A percentile compares a stretch with the other conserved stretches of the same genome.
phyloP scores from a whole-genome alignment of 108 stramenopile genomes.

The Craspedostauros australis region DNA sequence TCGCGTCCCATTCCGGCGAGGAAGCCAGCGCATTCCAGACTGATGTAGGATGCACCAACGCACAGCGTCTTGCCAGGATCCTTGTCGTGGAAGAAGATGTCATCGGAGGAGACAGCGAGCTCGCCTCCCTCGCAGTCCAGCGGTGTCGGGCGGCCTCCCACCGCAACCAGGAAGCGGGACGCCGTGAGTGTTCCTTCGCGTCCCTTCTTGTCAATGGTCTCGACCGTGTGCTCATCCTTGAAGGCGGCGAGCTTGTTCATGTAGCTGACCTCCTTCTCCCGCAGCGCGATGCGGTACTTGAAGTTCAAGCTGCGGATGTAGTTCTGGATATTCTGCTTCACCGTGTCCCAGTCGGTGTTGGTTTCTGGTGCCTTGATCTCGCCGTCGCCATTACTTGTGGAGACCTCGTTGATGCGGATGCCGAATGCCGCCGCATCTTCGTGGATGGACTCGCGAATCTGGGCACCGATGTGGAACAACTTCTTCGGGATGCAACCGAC shows the following conservation, averaged over 20 bases:
- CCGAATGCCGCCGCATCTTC: slow-evolving; percentile 73
- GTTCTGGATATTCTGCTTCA: slow-evolving; percentile 84
- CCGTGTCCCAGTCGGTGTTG: slow-evolving; percentile 56
- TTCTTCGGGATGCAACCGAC: slow-evolving; percentile 99
- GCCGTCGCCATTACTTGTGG: too few relatives aligned
- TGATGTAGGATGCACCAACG: slow-evolving; percentile 97
- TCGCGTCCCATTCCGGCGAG: slow-evolving; percentile 86
- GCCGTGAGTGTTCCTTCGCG: slow-evolving; percentile 49
- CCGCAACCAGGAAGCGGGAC: slow-evolving; percentile 88
- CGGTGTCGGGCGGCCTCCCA: slow-evolving; percentile 91
- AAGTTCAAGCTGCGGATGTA: slow-evolving; percentile 96
- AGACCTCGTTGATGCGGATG: slow-evolving; percentile 35
- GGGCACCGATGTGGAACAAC: slow-evolving; percentile 89
- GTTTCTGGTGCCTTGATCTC: slow-evolving; percentile 19
- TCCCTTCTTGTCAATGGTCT: slow-evolving; percentile 83
- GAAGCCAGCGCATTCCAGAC: slow-evolving; percentile 98
- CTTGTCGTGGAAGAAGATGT: slow-evolving; percentile 86
- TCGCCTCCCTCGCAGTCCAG: slow-evolving; percentile 86
- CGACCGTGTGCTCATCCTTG: slow-evolving; percentile 81
- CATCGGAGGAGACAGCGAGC: slow-evolving; percentile 91
- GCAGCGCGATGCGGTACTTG: slow-evolving; percentile 91
- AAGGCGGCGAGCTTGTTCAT: slow-evolving; percentile 85
- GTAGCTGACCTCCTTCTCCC: slow-evolving; percentile 92
- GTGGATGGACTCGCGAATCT: slow-evolving; percentile 45
- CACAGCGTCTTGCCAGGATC: slow-evolving; percentile 94